Evolutionary conservation across 1,139 yeast genomes (phyloP).

Genomic region (Protomyces inundatus): DNA sequence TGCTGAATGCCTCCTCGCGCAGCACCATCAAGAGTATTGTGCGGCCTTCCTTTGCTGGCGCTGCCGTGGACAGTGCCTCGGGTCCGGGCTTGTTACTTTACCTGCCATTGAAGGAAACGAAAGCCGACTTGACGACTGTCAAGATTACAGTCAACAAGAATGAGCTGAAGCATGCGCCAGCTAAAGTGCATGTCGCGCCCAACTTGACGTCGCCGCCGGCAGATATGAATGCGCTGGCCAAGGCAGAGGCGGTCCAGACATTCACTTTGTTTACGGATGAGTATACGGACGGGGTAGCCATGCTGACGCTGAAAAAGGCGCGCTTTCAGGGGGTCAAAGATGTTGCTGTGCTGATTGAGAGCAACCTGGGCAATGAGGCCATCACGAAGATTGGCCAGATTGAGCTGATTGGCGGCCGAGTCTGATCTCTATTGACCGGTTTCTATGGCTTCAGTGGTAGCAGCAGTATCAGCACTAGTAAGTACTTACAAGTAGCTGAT

Average conservation of each 20-base stretch:
- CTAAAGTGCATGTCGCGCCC: slow-evolving; percentile 9
- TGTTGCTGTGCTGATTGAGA: slow-evolving; percentile 7
- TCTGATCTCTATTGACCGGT: background rate
- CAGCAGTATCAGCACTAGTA: no score
- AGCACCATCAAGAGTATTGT: slow-evolving; percentile 9
- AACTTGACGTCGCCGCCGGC: background rate
- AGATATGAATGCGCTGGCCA: slow-evolving; percentile 16
- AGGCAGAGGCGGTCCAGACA: slow-evolving; percentile 17
- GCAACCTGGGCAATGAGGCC: background rate
- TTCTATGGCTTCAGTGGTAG: no score
- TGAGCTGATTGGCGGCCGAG: slow-evolving; percentile 3
- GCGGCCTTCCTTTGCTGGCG: slow-evolving; percentile 12
- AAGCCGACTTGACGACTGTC: background rate
- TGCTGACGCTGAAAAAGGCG: slow-evolving; percentile 7
- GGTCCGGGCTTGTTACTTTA: slow-evolving; percentile 4
- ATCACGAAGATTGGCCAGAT: slow-evolving; percentile 5
- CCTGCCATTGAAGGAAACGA: background rate
- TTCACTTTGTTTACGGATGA: slow-evolving; percentile 17
- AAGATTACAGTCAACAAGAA: background rate
- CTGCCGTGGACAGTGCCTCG: slow-evolving; percentile 3
- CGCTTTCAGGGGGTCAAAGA: slow-evolving; percentile 3
- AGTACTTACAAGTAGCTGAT: no score
- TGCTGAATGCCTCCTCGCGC: background rate
- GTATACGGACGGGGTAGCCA: background rate
- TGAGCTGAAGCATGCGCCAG: slow-evolving; percentile 1